A percentile compares a stretch with the other conserved stretches of the same genome.
phyloP scores from a whole-genome alignment of 2,329 filamentous ascomycete species.

The Neurospora sp. region DNA sequence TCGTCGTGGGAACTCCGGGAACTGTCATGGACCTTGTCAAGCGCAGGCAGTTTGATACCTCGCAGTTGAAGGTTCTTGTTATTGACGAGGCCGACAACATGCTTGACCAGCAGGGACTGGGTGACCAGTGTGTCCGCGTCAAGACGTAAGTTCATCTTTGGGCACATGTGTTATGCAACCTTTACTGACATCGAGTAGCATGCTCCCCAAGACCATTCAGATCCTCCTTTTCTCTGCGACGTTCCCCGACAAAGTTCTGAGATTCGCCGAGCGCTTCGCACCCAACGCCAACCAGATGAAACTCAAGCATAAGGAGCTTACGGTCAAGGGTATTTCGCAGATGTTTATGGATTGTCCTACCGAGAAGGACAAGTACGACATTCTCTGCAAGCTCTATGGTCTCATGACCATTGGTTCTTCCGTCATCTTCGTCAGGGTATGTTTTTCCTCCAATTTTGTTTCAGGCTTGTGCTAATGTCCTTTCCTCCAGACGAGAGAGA shows the following conservation, averaged over 20 bases:
- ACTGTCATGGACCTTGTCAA: constrained; percentile 84
- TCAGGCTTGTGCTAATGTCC: not conserved
- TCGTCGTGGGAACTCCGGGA: constrained; percentile 89
- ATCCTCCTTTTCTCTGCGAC: constrained; percentile 94
- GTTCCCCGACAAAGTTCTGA: constrained; percentile 74
- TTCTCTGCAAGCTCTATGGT: constrained; percentile 87
- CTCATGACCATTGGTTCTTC: constrained; percentile 95
- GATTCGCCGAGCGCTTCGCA: constrained; percentile 76
- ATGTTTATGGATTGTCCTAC: constrained; percentile 90
- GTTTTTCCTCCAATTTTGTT: constrained; percentile 15
- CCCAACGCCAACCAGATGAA: constrained; percentile 80
- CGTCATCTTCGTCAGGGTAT: constrained; percentile 91
- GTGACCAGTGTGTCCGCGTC: constrained; percentile 88
- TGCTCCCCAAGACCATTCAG: constrained; percentile 68
- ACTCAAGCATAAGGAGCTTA: constrained; percentile 81
- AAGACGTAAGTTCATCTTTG: constrained; percentile 55
- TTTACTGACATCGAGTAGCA: constrained; percentile 33
- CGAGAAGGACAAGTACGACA: constrained; percentile 76
- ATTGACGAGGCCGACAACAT: constrained; percentile 98
- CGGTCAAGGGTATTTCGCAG: constrained; percentile 93
- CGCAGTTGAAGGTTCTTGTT: constrained; percentile 70
- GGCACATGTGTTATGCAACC: not conserved
- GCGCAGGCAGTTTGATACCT: constrained; percentile 62
- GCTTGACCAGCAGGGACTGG: constrained; percentile 89
- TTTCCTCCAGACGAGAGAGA: constrained; percentile 61